These are phyloP conservation scores for Nigrograna mackinnonii DNA, from an alignment of 2,329 filamentous ascomycete species.

Conservation along the genomic window DNA sequence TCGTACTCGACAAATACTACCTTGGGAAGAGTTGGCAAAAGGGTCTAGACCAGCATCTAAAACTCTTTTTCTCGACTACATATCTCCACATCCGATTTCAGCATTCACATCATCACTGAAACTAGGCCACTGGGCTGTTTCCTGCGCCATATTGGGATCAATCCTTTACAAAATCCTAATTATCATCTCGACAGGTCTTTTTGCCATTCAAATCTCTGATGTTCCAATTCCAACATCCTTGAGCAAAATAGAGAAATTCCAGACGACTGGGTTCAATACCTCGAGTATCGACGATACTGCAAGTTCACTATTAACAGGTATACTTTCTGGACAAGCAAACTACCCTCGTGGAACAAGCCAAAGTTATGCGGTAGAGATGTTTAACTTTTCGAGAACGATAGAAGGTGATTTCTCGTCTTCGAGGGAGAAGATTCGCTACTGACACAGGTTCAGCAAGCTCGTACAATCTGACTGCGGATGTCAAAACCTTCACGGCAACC, in stretches of 20 bases:
- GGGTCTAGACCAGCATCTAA: conserved; percentile 3
- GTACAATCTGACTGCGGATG: not conserved
- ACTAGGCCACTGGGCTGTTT: not conserved
- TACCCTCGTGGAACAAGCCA: not conserved
- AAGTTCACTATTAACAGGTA: not conserved
- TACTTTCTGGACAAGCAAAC: not conserved
- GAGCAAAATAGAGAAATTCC: not conserved
- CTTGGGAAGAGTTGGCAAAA: conserved; percentile 8
- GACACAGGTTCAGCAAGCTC: too few relatives aligned
- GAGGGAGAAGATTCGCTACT: too few relatives aligned
- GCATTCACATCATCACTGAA: not conserved
- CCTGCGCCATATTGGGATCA: not conserved
- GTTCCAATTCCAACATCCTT: too few relatives aligned
- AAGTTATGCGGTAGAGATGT: not conserved
- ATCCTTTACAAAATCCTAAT: not conserved
- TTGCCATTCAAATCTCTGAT: not conserved
- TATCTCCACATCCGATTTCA: conserved; percentile 2
- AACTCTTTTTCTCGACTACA: conserved; percentile 11
- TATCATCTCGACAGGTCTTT: not conserved
- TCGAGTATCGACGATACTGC: not conserved
- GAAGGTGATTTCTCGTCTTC: not conserved
- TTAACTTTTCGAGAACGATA: not conserved
- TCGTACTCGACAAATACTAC: conserved; percentile 5
- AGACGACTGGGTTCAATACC: not conserved
- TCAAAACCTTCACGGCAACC: not conserved